phyloP scores from a whole-genome alignment of 1,284 basidiomycete genomes.

The Ustilago lituana region DNA sequence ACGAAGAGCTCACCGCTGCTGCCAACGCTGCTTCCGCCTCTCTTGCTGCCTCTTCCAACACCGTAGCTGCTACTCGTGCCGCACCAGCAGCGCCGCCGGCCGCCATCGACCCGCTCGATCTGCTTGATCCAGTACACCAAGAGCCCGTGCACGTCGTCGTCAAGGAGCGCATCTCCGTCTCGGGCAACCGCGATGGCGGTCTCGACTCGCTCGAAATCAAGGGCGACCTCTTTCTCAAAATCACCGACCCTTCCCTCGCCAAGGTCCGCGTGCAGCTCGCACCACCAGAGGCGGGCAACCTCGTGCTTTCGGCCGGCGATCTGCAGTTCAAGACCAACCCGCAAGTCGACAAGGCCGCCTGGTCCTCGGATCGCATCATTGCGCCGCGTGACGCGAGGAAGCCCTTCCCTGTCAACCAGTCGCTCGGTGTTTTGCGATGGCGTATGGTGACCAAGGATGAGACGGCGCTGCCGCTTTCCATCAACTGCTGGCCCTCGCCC shows the following conservation, averaged over 20 bases:
- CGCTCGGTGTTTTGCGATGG: constrained; percentile 84
- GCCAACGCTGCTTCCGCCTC: constrained; percentile 69
- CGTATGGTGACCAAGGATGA: constrained; percentile 90
- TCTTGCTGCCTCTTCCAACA: constrained; percentile 41
- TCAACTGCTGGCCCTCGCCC: constrained; percentile 95
- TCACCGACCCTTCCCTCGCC: constrained; percentile 80
- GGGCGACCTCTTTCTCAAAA: constrained; percentile 90
- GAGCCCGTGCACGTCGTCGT: constrained; percentile 86
- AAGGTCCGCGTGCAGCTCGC: constrained; percentile 79
- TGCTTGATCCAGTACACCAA: constrained; percentile 78
- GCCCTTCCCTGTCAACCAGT: constrained; percentile 87
- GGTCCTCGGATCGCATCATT: constrained; percentile 75
- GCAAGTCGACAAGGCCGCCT: constrained; percentile 86
- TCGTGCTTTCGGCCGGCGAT: constrained; percentile 74
- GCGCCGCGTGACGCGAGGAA: constrained; percentile 84
- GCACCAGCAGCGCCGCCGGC: constrained; percentile 70
- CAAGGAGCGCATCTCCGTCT: constrained; percentile 83
- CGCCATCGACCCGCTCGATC: constrained; percentile 54
- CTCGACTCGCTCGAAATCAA: constrained; percentile 88
- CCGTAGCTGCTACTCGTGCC: constrained; percentile 42
- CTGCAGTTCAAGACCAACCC: constrained; percentile 95
- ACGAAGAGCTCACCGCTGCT: constrained; percentile 67
- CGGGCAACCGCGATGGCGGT: constrained; percentile 88
- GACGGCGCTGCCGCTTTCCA: constrained; percentile 85
- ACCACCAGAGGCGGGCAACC: constrained; percentile 70